These are phyloP conservation scores for Maudiozyma serrabonitensis DNA, from an alignment of 805 yeast species.

Conservation along the genomic window DNA sequence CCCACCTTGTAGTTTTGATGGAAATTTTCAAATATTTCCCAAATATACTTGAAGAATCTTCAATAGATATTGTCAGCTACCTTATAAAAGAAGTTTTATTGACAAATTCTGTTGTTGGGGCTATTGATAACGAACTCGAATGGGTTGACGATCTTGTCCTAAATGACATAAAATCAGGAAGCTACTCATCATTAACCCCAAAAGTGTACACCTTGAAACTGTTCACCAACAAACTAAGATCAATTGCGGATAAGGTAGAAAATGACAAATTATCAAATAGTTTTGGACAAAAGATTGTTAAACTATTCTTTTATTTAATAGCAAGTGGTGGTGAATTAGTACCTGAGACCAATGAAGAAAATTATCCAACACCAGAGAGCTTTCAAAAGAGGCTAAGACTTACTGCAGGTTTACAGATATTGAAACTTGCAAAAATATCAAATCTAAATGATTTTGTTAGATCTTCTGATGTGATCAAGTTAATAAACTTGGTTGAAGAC, in stretches of 20 bases:
- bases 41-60: slow-evolving; percentile 38
- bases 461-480: slow-evolving; percentile 40
- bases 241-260: slow-evolving; percentile 24
- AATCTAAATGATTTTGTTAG: slow-evolving; percentile 43
- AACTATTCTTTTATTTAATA: slow-evolving; percentile 54
- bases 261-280: slow-evolving; percentile 33
- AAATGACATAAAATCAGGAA: slow-evolving; percentile 30
- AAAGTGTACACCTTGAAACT: slow-evolving; percentile 46
- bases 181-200: slow-evolving; percentile 31
- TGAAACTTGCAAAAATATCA: slow-evolving; percentile 54
- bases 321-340: slow-evolving; percentile 74
- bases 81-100: slow-evolving; percentile 56
- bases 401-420: slow-evolving; percentile 53
- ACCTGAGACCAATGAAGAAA: slow-evolving; percentile 30
- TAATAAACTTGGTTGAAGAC: slow-evolving; percentile 59
- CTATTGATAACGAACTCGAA: slow-evolving; percentile 20
- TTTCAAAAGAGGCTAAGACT: slow-evolving; percentile 56
- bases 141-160: slow-evolving; percentile 43
- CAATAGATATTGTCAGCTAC: slow-evolving; percentile 48
- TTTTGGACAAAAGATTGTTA: slow-evolving; percentile 54
- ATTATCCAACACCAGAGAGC: slow-evolving; percentile 51
- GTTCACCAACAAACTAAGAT: slow-evolving; percentile 49
- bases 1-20: slow-evolving; percentile 51
- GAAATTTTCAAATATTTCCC: slow-evolving; percentile 47
- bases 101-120: slow-evolving; percentile 35